Evolutionary conservation across 2,329 filamentous ascomycete genomes (phyloP).

Genomic region (Cladorrhinum sp.): DNA sequence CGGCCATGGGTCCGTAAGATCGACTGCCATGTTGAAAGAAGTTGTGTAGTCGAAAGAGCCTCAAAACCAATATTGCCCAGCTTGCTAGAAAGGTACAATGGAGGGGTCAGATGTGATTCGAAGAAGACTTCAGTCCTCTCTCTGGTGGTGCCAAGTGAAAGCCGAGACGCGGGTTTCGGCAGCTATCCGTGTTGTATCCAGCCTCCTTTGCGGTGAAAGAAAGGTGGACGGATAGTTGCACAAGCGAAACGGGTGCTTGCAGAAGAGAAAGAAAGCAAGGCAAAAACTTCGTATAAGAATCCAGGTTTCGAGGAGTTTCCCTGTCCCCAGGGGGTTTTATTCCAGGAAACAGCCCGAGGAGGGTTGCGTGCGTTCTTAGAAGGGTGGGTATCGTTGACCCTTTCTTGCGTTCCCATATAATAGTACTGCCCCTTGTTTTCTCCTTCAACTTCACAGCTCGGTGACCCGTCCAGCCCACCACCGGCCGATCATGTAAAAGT

Average conservation of each 20-base stretch:
- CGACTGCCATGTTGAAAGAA: constrained; percentile 38
- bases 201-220: neutral
- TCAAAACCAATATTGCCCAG: neutral
- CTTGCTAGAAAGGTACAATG: neutral
- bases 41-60: neutral
- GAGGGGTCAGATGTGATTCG: neutral
- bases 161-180: neutral
- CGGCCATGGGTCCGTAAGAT: constrained; percentile 48
- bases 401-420: no score
- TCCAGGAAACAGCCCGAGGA: no score
- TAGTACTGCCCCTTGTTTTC: no score
- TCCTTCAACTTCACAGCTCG: no score
- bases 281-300: neutral
- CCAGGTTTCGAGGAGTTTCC: neutral
- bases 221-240: constrained; percentile 6
- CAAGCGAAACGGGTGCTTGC: constrained; percentile 7
- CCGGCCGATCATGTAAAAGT: no score
- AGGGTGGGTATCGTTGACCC: no score
- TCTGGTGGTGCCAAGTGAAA: neutral
- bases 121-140: neutral
- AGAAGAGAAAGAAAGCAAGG: neutral
- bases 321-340: neutral
- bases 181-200: constrained; percentile 1
- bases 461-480: no score
- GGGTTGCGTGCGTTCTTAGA: neutral